Base-by-base conservation (phyloP, 169 alveolate genomes). In the Cryptosporidium bovis region DNA sequence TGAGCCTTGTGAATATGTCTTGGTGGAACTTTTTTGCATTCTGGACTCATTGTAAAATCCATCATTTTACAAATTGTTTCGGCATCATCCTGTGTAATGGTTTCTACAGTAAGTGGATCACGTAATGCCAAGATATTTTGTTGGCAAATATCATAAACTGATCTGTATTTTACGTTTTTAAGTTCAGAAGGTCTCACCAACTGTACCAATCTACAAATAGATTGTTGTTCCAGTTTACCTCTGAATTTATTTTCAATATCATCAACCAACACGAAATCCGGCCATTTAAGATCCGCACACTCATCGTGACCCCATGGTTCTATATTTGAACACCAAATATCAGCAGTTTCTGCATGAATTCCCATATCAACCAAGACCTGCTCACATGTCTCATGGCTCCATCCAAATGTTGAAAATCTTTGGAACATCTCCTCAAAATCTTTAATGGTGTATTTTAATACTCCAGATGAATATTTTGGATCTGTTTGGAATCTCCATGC, bases 301-400 rank as follows among this genome's bases (percentile, higher is more conserved):
- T 77, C 87, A 60, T 77, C 87, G 36, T 77, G 71, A 27, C 87
- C 87, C 87, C 87, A 77, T 18, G 87, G 87, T 50, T 77, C 87
- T 60, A 77, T 62, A 60, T 77, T 77, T 15, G 87, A 58, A 27
- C 87, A 77, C 87, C 87, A 77, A 18, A 60, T 34, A 34, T 77
- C 77, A 40, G 77, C 36, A 40, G 12, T 60, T 40, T 77, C 87
- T 29, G 69, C 31, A 7, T 62, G 69, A 24, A 77, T 77, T 60
- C 87, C 87, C 87, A 77, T 77, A 62, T 77, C 87, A 27, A 44
- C 8, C 31, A 77, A 64, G 16, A 77, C 87, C 65, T 77, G 87
- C 29, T 77, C 87, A 60, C 87, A 77, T n/a, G 77, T 56, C 62
- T 77, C 87, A 3, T 62, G 87, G 18, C 64, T 77, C 87, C 87